phyloP scores from a whole-genome alignment of 805 yeast species.

The Candida bentonensis region DNA sequence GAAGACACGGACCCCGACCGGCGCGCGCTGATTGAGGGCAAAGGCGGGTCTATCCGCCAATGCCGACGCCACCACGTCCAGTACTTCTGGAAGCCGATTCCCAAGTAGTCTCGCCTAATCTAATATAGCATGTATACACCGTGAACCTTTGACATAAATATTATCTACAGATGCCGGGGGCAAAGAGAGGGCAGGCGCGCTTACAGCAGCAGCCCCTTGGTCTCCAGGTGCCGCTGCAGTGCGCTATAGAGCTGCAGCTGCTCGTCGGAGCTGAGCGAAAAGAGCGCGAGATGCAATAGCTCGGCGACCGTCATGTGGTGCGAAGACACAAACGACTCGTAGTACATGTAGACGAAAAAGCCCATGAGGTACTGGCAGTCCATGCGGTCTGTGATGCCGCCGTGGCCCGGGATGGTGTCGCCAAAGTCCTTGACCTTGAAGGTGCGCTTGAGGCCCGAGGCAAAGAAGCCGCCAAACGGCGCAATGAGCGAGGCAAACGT shows the following conservation, averaged over 20 bases:
- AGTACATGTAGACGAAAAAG: constrained; percentile 80
- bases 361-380: constrained; percentile 99
- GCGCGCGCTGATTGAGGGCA: constrained; percentile 59
- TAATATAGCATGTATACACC: too few species aligned
- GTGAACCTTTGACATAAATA: too few species aligned
- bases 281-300: constrained; percentile 59
- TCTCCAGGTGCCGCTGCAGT: constrained; percentile 38
- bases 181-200: too few species aligned
- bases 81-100: constrained; percentile 28
- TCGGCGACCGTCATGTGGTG: constrained; percentile 47
- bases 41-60: constrained; percentile 61
- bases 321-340: constrained; percentile 79
- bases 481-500: constrained; percentile 95
- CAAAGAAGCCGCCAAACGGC: constrained; percentile 97
- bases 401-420: constrained; percentile 97
- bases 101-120: too few species aligned
- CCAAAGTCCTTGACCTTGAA: constrained; percentile 96
- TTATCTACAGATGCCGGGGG: background rate
- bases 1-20: constrained; percentile 63
- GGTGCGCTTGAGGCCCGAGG: constrained; percentile 93
- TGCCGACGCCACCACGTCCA: constrained; percentile 93
- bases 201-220: constrained; percentile 17
- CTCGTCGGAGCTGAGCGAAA: constrained; percentile 53
- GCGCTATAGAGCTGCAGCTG: constrained; percentile 47
- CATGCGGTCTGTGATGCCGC: constrained; percentile 94